phyloP scores from a whole-genome alignment of 192 early-diverging fungal species.

The Allomyces macrogynus region DNA sequence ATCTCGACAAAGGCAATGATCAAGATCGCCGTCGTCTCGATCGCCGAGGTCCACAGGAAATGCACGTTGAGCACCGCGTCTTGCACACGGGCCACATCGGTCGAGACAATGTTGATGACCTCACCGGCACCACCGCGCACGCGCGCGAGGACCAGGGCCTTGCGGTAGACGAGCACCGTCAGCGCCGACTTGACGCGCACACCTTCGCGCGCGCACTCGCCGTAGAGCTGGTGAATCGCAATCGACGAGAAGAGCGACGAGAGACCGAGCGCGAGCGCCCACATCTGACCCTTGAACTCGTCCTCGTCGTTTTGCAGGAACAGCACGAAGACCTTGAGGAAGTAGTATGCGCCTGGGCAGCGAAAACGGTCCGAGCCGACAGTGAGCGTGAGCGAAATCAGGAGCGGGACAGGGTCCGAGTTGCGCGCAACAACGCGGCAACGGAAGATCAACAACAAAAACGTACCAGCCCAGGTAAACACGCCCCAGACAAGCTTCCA shows the following conservation, averaged over 20 bases:
- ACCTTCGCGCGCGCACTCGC: slow-evolving; percentile 17
- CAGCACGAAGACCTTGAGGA: slow-evolving; percentile 22
- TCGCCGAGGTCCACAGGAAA: slow-evolving; percentile 45
- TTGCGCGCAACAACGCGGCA: too few relatives aligned
- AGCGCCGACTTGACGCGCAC: slow-evolving; percentile 8
- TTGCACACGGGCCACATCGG: slow-evolving; percentile 49
- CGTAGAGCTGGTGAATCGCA: slow-evolving; percentile 19
- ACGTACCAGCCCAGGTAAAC: slow-evolving; percentile 39
- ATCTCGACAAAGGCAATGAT: not conserved
- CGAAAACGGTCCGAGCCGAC: too few relatives aligned
- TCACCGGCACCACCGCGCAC: slow-evolving; percentile 42
- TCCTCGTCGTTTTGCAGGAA: slow-evolving; percentile 16
- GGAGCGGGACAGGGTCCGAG: too few relatives aligned
- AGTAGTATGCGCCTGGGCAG: slow-evolving; percentile 28
- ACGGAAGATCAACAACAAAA: slow-evolving; percentile 15
- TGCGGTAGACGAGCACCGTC: slow-evolving; percentile 29
- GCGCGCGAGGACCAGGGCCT: slow-evolving; percentile 37
- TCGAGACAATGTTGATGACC: slow-evolving; percentile 48
- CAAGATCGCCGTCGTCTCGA: slow-evolving; percentile 27
- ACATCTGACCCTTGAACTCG: slow-evolving; percentile 1
- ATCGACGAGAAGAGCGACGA: slow-evolving; percentile 12
- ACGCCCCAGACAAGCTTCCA: slow-evolving; percentile 40
- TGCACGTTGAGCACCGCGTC: slow-evolving; percentile 50
- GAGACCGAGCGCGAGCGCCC: slow-evolving; percentile 16
- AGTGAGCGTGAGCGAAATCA: too few relatives aligned